phyloP scores from a whole-genome alignment of 169 alveolate genomes.

The Cryptosporidium ryanae region DNA sequence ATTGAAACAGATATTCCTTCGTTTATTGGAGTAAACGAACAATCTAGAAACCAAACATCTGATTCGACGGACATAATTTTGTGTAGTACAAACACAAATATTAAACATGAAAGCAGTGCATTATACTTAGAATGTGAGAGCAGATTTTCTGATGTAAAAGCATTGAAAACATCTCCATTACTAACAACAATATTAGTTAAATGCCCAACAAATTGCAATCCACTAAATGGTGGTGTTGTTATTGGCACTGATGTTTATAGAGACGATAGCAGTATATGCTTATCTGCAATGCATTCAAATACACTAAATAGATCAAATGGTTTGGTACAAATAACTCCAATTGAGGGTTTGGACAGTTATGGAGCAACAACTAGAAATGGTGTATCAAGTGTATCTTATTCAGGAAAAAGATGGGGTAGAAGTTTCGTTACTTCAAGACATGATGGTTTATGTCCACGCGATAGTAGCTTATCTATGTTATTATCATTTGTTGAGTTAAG shows the following conservation, averaged over 20 bases:
- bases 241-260: slow-evolving; percentile 73
- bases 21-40: slow-evolving; percentile 8
- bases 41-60: slow-evolving; percentile 8
- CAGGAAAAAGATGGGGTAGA: slow-evolving; percentile 57
- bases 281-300: slow-evolving; percentile 67
- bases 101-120: slow-evolving; percentile 53
- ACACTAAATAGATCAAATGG: slow-evolving; percentile 63
- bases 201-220: slow-evolving; percentile 65
- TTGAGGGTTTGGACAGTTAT: slow-evolving; percentile 65
- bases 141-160: slow-evolving; percentile 57
- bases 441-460: slow-evolving; percentile 61
- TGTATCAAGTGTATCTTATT: slow-evolving; percentile 51
- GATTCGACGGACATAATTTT: slow-evolving; percentile 31
- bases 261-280: slow-evolving; percentile 66
- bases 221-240: slow-evolving; percentile 63
- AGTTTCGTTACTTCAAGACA: slow-evolving; percentile 68
- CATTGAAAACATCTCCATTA: slow-evolving; percentile 41
- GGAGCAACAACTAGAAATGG: slow-evolving; percentile 61
- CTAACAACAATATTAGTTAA: slow-evolving; percentile 46
- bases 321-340: slow-evolving; percentile 59
- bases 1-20: slow-evolving; percentile 26
- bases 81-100: slow-evolving; percentile 68
- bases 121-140: slow-evolving; percentile 40
- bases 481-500: slow-evolving; percentile 51
- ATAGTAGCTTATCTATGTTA: slow-evolving; percentile 67